Evolutionary conservation across 306 rosid genomes (phyloP).

Genomic region (Cucurbita ficifolia): DNA sequence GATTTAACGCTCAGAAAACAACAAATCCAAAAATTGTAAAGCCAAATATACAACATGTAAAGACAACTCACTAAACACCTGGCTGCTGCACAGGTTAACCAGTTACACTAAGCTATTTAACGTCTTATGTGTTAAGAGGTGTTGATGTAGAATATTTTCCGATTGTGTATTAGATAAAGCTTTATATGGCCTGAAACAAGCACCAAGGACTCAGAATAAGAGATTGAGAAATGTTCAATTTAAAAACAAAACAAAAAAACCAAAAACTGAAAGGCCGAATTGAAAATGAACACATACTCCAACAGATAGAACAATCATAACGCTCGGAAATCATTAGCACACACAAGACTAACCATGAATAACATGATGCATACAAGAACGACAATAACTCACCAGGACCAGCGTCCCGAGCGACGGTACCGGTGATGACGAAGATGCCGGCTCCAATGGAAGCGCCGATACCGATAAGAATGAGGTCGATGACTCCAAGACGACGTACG

Average conservation of each 20-base stretch:
- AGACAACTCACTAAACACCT: too few relatives aligned
- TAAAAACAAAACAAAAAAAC: background rate
- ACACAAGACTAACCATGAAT: background rate
- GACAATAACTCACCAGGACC: constrained; percentile 47
- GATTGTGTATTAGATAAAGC: too few relatives aligned
- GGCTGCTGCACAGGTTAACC: too few relatives aligned
- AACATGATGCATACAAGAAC: background rate
- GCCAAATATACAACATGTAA: too few relatives aligned
- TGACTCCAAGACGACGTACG: constrained; percentile 61
- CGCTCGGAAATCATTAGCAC: background rate
- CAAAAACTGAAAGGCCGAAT: background rate
- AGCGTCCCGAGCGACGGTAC: constrained; percentile 84
- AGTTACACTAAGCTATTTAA: too few relatives aligned
- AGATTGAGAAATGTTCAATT: too few relatives aligned
- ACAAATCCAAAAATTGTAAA: background rate
- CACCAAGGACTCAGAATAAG: too few relatives aligned
- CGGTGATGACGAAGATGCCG: constrained; percentile 84
- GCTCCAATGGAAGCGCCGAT: constrained; percentile 95
- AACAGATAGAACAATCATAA: background rate
- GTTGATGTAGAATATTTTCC: too few relatives aligned
- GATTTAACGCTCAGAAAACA: background rate
- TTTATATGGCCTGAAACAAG: too few relatives aligned
- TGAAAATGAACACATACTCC: background rate
- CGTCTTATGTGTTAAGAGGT: too few relatives aligned
- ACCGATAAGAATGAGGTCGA: constrained; percentile 80